A percentile compares a stretch with the other conserved stretches of the same genome.
These are phyloP conservation scores for Chaetomiaceae sp. DNA, from an alignment of 2,329 filamentous ascomycete species.

Conservation along the genomic window DNA sequence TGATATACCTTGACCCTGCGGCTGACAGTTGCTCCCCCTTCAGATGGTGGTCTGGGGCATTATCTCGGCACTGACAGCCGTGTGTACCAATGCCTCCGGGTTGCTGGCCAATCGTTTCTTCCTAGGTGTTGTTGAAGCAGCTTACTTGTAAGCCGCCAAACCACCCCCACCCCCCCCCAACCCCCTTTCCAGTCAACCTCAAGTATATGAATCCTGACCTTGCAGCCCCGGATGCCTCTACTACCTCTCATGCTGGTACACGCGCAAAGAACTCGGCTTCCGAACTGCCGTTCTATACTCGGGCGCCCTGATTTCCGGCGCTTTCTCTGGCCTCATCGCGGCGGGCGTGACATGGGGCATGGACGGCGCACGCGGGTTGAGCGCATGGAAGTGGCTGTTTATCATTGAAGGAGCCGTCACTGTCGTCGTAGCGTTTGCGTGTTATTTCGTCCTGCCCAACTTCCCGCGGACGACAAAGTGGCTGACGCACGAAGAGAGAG, in stretches of 20 bases:
- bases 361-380: constrained; percentile 49
- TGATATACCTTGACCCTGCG: too few relatives aligned
- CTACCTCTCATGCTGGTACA: constrained; percentile 61
- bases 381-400: constrained; percentile 63
- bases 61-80: constrained; percentile 41
- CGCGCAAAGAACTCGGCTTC: constrained; percentile 57
- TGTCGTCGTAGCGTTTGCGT: constrained; percentile 49
- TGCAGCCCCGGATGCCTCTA: constrained; percentile 45
- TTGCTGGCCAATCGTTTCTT: constrained; percentile 41
- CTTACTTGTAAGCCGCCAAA: constrained; percentile 28
- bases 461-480: constrained; percentile 37
- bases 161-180: too few relatives aligned
- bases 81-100: constrained; percentile 34
- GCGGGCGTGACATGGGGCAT: constrained; percentile 58
- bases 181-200: constrained; percentile 17
- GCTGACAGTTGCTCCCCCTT: background rate
- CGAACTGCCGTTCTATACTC: constrained; percentile 54
- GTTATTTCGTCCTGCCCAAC: constrained; percentile 55
- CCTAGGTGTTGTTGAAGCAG: constrained; percentile 41
- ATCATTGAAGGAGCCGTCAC: constrained; percentile 62
- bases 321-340: constrained; percentile 58
- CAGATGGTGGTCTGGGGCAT: constrained; percentile 48
- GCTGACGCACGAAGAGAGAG: constrained; percentile 53
- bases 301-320: constrained; percentile 60
- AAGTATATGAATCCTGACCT: too few relatives aligned